Conservation (phyloP, 2,329 filamentous ascomycete species). For the Penicillium rolfsii region DNA sequence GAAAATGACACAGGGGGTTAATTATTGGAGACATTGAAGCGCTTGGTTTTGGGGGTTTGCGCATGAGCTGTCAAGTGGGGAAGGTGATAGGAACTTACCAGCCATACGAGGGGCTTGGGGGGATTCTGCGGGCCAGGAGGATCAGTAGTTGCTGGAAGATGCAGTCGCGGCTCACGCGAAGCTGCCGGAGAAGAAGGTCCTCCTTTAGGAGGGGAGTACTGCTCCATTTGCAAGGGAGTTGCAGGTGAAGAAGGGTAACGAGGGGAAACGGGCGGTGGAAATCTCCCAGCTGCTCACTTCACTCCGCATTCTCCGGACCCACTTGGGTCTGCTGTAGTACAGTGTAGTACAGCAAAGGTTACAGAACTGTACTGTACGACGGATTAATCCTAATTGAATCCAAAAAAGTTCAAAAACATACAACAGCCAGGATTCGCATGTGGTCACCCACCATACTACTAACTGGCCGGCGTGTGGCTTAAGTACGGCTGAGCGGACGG, state of each 20-base stretch:
- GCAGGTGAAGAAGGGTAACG: conserved; percentile 6
- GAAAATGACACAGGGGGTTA: neutral
- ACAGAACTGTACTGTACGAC: too few relatives aligned
- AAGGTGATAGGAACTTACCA: conserved; percentile 60
- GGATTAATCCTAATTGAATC: too few relatives aligned
- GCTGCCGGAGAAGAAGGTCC: conserved; percentile 31
- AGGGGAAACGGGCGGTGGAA: conserved; percentile 11
- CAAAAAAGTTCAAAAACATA: too few relatives aligned
- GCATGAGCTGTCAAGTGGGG: conserved; percentile 9
- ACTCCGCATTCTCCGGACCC: conserved; percentile 31
- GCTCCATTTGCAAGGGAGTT: conserved; percentile 30
- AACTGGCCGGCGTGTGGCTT: too few relatives aligned
- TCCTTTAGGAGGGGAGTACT: conserved; percentile 32
- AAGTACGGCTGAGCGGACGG: too few relatives aligned
- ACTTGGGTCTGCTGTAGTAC: neutral
- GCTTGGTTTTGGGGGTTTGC: neutral
- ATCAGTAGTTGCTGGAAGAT: conserved; percentile 82
- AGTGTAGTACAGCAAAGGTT: too few relatives aligned
- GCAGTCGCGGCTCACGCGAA: conserved; percentile 50
- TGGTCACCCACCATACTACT: too few relatives aligned
- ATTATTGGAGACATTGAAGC: neutral
- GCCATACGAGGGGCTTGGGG: conserved; percentile 79
- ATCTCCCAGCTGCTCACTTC: conserved; percentile 9
- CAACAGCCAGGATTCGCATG: too few relatives aligned
- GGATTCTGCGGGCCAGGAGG: conserved; percentile 74